phyloP scores from a whole-genome alignment of 805 yeast genomes.

The Candida sithepensis region DNA sequence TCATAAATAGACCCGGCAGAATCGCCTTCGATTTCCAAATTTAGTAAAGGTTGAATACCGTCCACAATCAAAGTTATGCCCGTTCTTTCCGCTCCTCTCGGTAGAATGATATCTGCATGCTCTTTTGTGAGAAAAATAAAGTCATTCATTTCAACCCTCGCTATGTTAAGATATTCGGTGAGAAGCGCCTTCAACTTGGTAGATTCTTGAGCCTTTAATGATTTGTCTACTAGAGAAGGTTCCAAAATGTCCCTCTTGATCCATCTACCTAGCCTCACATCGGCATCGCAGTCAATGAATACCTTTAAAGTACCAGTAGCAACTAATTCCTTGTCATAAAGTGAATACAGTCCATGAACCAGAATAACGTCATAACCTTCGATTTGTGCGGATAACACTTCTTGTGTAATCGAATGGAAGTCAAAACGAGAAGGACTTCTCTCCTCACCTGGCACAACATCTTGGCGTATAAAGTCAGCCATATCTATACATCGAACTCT shows the following conservation, averaged over 20 bases:
- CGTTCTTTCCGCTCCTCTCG: slow-evolving; percentile 59
- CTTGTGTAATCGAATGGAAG: slow-evolving; percentile 27
- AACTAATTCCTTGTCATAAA: slow-evolving; percentile 58
- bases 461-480: slow-evolving; percentile 13
- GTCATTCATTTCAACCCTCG: slow-evolving; percentile 65
- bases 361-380: slow-evolving; percentile 36
- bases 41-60: slow-evolving; percentile 47
- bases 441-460: slow-evolving; percentile 6
- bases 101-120: slow-evolving; percentile 70
- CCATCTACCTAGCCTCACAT: slow-evolving; percentile 79
- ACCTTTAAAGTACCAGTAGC: slow-evolving; percentile 60
- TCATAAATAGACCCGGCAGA: slow-evolving; percentile 1
- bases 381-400: slow-evolving; percentile 7
- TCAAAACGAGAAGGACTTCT: slow-evolving; percentile 40
- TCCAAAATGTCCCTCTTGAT: slow-evolving; percentile 38
- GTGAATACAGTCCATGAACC: slow-evolving; percentile 77
- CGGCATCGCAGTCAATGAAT: slow-evolving; percentile 82
- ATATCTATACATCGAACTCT: slow-evolving; percentile 22
- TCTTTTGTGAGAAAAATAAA: slow-evolving; percentile 68
- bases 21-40: slow-evolving; percentile 10
- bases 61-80: slow-evolving; percentile 62
- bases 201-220: slow-evolving; percentile 9
- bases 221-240: slow-evolving; percentile 4
- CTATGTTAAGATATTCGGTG: slow-evolving; percentile 46
- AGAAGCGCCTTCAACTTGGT: slow-evolving; percentile 34